Conservation (phyloP, 768 basidiomycete species). For the Lactarius trivialis region DNA sequence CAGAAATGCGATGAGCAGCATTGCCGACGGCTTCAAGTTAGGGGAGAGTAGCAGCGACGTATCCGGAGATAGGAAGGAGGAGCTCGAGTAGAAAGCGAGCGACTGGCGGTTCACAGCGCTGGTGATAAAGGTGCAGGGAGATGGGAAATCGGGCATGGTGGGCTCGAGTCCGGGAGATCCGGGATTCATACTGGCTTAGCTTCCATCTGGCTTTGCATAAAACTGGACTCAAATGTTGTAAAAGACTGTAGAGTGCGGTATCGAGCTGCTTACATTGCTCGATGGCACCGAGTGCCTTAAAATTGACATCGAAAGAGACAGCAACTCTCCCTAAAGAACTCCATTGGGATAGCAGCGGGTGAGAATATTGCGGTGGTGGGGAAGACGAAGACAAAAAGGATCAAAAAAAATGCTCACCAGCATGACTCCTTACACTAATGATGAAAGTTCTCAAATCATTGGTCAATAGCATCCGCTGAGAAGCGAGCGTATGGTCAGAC, state of each 20-base stretch:
- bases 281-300: no score
- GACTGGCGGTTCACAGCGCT: slow-evolving; percentile 61
- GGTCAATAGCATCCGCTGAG: slow-evolving; percentile 88
- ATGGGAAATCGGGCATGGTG: slow-evolving; percentile 73
- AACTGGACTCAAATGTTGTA: slow-evolving; percentile 94
- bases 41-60: slow-evolving; percentile 79
- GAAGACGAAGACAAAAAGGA: no score
- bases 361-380: no score
- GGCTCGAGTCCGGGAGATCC: slow-evolving; percentile 83
- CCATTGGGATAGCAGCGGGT: no score
- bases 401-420: slow-evolving; percentile 44
- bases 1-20: slow-evolving; percentile 76
- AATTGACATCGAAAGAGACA: no score
- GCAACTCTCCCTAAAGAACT: no score
- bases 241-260: slow-evolving; percentile 65
- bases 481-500: neutral
- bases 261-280: no score
- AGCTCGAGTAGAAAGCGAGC: slow-evolving; percentile 45
- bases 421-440: slow-evolving; percentile 88
- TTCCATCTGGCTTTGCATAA: slow-evolving; percentile 98
- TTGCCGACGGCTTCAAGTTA: slow-evolving; percentile 82
- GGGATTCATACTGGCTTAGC: slow-evolving; percentile 72
- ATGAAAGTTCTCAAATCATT: slow-evolving; percentile 97
- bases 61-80: slow-evolving; percentile 61
- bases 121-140: slow-evolving; percentile 57